phyloP scores from a whole-genome alignment of 176 grass and related monocot genomes.

The Bolboschoenus planiculmis region DNA sequence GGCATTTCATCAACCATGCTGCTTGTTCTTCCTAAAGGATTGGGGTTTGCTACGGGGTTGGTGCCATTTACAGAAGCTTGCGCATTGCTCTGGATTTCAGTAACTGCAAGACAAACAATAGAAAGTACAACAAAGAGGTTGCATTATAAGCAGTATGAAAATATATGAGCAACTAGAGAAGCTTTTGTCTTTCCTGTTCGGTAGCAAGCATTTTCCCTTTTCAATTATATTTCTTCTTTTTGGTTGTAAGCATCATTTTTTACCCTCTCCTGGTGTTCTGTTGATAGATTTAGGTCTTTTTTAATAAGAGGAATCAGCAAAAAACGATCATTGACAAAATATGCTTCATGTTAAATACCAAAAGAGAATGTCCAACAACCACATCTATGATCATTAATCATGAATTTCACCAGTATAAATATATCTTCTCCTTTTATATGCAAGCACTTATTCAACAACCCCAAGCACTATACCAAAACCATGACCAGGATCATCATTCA shows the following conservation, averaged over 20 bases:
- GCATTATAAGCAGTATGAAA: not conserved
- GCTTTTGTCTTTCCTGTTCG: not conserved
- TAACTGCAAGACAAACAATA: not conserved
- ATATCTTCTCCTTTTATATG: not conserved
- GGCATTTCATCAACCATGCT: slow-evolving; percentile 96
- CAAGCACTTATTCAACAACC: slow-evolving; percentile 9
- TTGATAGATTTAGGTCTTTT: not conserved
- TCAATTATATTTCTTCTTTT: not conserved
- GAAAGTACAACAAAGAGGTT: not conserved
- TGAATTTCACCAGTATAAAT: not conserved
- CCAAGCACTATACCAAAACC: slow-evolving; percentile 22
- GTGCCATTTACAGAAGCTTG: not conserved
- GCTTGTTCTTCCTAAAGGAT: slow-evolving; percentile 26
- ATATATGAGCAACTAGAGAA: not conserved
- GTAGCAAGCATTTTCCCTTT: not conserved
- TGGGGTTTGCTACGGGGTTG: not conserved
- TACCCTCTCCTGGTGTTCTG: not conserved
- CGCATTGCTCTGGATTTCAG: not conserved
- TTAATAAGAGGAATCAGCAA: not conserved
- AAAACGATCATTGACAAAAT: not conserved
- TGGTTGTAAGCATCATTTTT: not conserved
- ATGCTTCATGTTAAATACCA: not conserved
- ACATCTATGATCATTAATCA: slow-evolving; percentile 15
- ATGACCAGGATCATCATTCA: not conserved
- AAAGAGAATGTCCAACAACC: not conserved